These are phyloP conservation scores for Xanthoceras sorbifolium DNA, from an alignment of 345 rosid species.

Conservation along the genomic window DNA sequence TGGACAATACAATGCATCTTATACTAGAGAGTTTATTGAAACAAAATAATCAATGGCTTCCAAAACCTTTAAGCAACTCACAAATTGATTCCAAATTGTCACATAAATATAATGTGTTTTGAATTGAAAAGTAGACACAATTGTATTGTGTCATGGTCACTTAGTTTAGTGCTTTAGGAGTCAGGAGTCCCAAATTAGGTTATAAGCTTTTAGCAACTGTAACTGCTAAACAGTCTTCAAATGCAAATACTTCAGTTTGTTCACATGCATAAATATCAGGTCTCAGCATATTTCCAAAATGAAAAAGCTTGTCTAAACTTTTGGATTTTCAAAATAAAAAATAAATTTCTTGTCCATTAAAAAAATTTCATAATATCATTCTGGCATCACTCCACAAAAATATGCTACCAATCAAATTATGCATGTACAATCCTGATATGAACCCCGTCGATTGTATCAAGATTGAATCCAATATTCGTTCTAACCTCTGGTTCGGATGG, in stretches of 20 bases:
- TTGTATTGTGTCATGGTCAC: not conserved
- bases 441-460: no score
- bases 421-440: not conserved
- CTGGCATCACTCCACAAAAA: not conserved
- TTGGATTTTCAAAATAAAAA: not conserved
- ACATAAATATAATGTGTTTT: not conserved
- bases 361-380: no score
- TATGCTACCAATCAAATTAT: not conserved
- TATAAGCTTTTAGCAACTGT: not conserved
- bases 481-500: no score
- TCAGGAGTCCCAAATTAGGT: not conserved
- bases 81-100: not conserved
- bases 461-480: no score
- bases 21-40: not conserved
- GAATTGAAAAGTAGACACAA: not conserved
- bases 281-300: no score
- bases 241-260: not conserved
- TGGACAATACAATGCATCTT: not conserved
- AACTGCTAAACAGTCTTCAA: not conserved
- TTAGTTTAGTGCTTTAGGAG: not conserved
- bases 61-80: not conserved
- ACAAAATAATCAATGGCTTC: not conserved
- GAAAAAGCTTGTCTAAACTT: not conserved
- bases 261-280: not conserved
- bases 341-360: not conserved